Evolutionary conservation across 768 basidiomycete genomes (phyloP).

Genomic region (Steccherinum ochraceum): DNA sequence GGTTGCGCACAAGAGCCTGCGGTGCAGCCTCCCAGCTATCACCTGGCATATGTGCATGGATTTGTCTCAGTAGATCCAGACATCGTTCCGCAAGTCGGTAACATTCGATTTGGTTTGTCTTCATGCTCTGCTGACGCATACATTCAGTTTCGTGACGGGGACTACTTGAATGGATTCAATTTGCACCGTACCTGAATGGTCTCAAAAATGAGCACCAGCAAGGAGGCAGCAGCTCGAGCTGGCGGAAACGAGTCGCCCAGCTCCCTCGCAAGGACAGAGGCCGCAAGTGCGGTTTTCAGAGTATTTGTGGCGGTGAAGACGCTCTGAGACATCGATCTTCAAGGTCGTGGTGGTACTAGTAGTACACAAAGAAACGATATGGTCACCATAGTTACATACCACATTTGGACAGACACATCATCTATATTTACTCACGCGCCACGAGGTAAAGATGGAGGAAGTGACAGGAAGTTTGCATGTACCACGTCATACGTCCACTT

Average conservation of each 20-base stretch:
- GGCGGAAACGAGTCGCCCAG: constrained; percentile 29
- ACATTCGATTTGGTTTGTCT: constrained; percentile 35
- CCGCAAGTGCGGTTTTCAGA: background rate
- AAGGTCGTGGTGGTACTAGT: too few relatives aligned
- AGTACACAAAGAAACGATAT: too few relatives aligned
- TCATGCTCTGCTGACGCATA: constrained; percentile 21
- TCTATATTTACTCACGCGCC: too few relatives aligned
- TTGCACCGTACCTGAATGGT: constrained; percentile 42
- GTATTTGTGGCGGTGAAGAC: background rate
- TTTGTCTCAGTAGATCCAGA: constrained; percentile 34
- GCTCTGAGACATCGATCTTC: background rate
- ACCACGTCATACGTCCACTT: too few relatives aligned
- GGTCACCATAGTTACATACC: too few relatives aligned
- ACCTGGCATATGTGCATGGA: constrained; percentile 39
- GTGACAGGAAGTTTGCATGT: too few relatives aligned
- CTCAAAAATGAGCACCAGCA: constrained; percentile 38
- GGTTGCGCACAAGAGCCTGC: constrained; percentile 30
- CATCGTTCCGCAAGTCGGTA: constrained; percentile 34
- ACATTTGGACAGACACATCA: too few relatives aligned
- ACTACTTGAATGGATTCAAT: too few relatives aligned
- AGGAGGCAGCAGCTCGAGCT: constrained; percentile 31
- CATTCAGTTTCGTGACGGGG: too few relatives aligned
- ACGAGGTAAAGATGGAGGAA: too few relatives aligned
- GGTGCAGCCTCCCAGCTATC: constrained; percentile 40
- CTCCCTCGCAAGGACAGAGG: background rate